These are phyloP conservation scores for Quercus mongolica DNA, from an alignment of 306 rosid genomes.

Conservation along the genomic window DNA sequence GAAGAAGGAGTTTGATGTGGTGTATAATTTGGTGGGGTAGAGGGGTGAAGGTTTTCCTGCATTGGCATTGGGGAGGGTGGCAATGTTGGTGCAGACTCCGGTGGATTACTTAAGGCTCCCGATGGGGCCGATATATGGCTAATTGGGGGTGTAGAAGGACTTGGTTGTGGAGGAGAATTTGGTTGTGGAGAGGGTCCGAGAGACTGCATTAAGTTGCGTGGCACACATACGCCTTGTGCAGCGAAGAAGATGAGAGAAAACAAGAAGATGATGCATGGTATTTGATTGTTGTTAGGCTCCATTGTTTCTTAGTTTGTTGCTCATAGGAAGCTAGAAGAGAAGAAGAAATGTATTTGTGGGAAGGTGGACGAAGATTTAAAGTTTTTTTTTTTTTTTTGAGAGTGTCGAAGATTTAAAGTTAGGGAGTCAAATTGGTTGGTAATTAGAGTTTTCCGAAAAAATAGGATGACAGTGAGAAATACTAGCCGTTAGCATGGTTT, in stretches of 20 bases:
- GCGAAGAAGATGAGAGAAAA: conserved; percentile 8
- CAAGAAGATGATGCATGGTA: not conserved
- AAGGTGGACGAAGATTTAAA: not conserved
- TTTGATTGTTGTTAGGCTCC: not conserved
- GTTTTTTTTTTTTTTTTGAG: too few relatives aligned
- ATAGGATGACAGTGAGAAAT: not conserved
- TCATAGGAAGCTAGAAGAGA: not conserved
- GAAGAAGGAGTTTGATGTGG: too few relatives aligned
- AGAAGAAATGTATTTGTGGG: not conserved
- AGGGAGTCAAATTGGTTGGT: not conserved
- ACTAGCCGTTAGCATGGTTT: not conserved
- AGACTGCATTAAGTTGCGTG: not conserved
- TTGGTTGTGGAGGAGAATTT: not conserved
- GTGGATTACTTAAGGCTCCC: not conserved
- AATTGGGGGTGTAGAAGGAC: not conserved
- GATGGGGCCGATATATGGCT: not conserved
- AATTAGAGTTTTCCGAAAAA: not conserved
- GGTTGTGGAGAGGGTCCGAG: not conserved
- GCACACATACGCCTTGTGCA: not conserved
- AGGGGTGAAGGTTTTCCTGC: too few relatives aligned
- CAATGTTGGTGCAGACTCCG: not conserved
- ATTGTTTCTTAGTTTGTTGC: not conserved
- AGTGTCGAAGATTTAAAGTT: not conserved
- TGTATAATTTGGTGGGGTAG: too few relatives aligned
- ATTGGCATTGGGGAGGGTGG: too few relatives aligned